These are phyloP conservation scores for Theobroma grandiflorum DNA, from an alignment of 441 rosid species.

Conservation along the genomic window DNA sequence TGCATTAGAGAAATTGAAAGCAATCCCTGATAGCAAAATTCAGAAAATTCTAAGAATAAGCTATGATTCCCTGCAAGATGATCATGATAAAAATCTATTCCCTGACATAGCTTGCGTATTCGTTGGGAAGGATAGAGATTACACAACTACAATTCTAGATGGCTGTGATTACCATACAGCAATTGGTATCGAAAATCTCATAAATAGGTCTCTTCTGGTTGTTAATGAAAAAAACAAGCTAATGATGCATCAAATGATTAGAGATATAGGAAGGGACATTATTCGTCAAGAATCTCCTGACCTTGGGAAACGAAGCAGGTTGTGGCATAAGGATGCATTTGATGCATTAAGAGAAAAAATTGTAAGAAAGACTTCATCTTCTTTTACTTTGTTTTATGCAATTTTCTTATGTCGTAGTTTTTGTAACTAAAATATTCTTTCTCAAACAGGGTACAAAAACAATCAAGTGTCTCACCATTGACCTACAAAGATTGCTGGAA, in stretches of 20 bases:
- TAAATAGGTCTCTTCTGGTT: slow-evolving; percentile 28
- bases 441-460: not conserved
- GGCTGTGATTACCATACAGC: slow-evolving; percentile 21
- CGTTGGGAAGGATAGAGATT: slow-evolving; percentile 26
- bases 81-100: slow-evolving; percentile 27
- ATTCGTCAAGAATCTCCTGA: slow-evolving; percentile 14
- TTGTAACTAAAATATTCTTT: not conserved
- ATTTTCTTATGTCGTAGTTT: too few species aligned
- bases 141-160: slow-evolving; percentile 25
- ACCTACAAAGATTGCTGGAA: not conserved
- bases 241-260: slow-evolving; percentile 34
- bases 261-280: slow-evolving; percentile 33
- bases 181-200: slow-evolving; percentile 28
- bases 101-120: slow-evolving; percentile 48
- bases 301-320: slow-evolving; percentile 26
- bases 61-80: slow-evolving; percentile 37
- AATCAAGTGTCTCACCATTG: not conserved
- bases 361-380: too few species aligned
- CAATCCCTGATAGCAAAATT: slow-evolving; percentile 32
- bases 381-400: too few species aligned
- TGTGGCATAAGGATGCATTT: slow-evolving; percentile 29
- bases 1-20: slow-evolving; percentile 41
- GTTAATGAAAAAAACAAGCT: slow-evolving; percentile 15
- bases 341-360: too few species aligned
- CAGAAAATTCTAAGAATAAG: slow-evolving; percentile 42